phyloP scores from a whole-genome alignment of 2,329 filamentous ascomycete genomes.

The Fusarium torulosum region DNA sequence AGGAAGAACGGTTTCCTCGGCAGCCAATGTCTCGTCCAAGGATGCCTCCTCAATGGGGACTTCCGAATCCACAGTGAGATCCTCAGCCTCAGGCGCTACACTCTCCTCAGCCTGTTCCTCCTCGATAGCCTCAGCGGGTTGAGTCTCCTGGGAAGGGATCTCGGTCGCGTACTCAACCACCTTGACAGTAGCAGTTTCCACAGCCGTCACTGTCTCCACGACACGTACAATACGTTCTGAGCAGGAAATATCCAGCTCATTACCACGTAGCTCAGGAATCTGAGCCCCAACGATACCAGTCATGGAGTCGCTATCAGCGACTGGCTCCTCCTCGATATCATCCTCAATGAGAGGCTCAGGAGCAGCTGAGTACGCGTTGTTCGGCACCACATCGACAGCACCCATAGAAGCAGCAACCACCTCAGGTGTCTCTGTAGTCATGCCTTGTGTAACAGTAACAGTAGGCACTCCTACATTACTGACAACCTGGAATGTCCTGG shows the following conservation, averaged over 20 bases:
- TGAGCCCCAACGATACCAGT: background rate
- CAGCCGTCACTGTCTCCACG: slow-evolving; percentile 53
- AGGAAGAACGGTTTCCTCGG: slow-evolving; percentile 6
- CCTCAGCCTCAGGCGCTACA: slow-evolving; percentile 8
- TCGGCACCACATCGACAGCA: slow-evolving; percentile 17
- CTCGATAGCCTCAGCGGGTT: slow-evolving; percentile 15
- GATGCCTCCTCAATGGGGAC: background rate
- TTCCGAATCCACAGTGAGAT: background rate
- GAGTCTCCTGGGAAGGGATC: slow-evolving; percentile 30
- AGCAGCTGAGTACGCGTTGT: slow-evolving; percentile 47
- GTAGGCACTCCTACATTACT: slow-evolving; percentile 43
- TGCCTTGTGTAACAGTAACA: slow-evolving; percentile 44
- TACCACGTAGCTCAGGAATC: slow-evolving; percentile 35
- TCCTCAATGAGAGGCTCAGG: slow-evolving; percentile 4
- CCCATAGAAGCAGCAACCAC: slow-evolving; percentile 24
- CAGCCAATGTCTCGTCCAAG: slow-evolving; percentile 5
- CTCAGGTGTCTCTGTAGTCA: slow-evolving; percentile 17
- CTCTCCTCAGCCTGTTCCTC: slow-evolving; percentile 16
- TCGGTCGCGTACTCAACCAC: slow-evolving; percentile 51
- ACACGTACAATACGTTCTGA: slow-evolving; percentile 38
- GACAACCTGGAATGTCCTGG: slow-evolving; percentile 50
- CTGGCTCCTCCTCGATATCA: slow-evolving; percentile 1
- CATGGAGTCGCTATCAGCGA: background rate
- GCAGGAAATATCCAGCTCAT: slow-evolving; percentile 33
- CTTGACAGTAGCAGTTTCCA: slow-evolving; percentile 51